These are phyloP conservation scores for Lactarius tabidus DNA, from an alignment of 768 basidiomycete species.

Conservation along the genomic window DNA sequence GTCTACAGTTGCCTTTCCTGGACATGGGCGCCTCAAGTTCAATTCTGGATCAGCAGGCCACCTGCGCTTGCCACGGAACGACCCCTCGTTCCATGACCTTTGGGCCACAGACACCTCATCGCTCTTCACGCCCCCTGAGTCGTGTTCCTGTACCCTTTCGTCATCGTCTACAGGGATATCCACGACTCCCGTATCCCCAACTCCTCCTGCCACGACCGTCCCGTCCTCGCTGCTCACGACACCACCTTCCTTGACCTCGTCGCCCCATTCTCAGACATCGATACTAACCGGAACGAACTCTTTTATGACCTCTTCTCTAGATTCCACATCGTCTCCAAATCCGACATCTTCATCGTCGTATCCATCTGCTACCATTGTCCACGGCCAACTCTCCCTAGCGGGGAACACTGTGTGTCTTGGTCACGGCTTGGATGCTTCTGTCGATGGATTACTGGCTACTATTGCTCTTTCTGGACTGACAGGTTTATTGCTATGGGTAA, in stretches of 20 bases:
- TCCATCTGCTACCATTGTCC: constrained; percentile 23
- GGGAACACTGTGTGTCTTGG: constrained; percentile 56
- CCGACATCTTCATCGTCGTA: constrained; percentile 11
- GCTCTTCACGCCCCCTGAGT: constrained; percentile 1
- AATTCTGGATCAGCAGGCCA: constrained; percentile 16
- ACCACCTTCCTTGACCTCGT: constrained; percentile 1
- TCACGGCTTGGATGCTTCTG: constrained; percentile 56
- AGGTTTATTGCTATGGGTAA: constrained; percentile 67
- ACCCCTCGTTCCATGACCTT: constrained; percentile 4
- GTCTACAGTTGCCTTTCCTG: background rate
- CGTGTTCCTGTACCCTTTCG: constrained; percentile 6
- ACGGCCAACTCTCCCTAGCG: constrained; percentile 21
- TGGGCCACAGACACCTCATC: constrained; percentile 7
- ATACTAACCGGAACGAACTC: constrained; percentile 7
- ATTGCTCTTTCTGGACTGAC: constrained; percentile 53
- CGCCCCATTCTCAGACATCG: background rate
- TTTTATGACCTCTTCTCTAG: constrained; percentile 13
- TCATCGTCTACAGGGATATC: constrained; percentile 8
- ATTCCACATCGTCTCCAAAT: constrained; percentile 3
- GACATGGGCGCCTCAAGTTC: constrained; percentile 17
- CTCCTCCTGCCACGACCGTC: background rate
- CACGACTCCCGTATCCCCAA: background rate
- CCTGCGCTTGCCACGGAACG: background rate
- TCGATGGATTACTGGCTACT: constrained; percentile 57
- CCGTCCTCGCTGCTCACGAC: constrained; percentile 9